Evolutionary conservation across 139 green algal genomes (phyloP), one percentile per base, ranked within the genome.

Genomic region (Dunaliella primolecta): DNA sequence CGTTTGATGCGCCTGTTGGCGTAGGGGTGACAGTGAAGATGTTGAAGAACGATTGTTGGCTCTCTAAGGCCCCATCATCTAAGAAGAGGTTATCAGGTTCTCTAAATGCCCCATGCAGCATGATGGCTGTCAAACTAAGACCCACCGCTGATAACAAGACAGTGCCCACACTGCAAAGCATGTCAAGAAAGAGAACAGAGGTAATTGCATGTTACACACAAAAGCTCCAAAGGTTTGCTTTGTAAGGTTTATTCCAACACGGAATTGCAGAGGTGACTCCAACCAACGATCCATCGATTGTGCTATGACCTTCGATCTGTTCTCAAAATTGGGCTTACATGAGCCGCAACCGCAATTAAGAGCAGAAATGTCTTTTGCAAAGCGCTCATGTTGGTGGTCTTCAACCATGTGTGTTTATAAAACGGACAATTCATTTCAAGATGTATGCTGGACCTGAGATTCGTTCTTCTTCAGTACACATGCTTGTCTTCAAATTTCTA

Each of bases 81-180:
- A 91, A 46, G 46, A 91, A 91, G 33, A 91, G 57, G 77, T 91
- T 89, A 84, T 91, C 88, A 33, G 88, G 88, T 75, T 91, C 88
- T 3, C 88, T 36, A 35, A 89, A 84, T 0, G 93, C 90, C 7
- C 91, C 94, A 84, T 99, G 96, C 20, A 92, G 25, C 2, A 84
- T 91, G 29, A 99, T 93, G 33, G 93, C 87, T 11, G 90, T 86
- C 24, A 89, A 57, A 81, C 91, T 92, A 46, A 97, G 83, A 30
- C 89, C 92, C 3, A 98, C 83, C 0, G 95, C 95, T 31, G 92
- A 95, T 87, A 99, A 97, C 36, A 98, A 89, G 1, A 96, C 88
- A 7, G 91, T 92, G 0, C 94, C 96, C 15, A 98, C 96, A 46
- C 91, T 95, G 89, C 84, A 87, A 7, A n/a, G n/a, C n/a, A n/a